Conservation (phyloP, 441 rosid genomes). For the Cnidoscolus chayamansa region DNA sequence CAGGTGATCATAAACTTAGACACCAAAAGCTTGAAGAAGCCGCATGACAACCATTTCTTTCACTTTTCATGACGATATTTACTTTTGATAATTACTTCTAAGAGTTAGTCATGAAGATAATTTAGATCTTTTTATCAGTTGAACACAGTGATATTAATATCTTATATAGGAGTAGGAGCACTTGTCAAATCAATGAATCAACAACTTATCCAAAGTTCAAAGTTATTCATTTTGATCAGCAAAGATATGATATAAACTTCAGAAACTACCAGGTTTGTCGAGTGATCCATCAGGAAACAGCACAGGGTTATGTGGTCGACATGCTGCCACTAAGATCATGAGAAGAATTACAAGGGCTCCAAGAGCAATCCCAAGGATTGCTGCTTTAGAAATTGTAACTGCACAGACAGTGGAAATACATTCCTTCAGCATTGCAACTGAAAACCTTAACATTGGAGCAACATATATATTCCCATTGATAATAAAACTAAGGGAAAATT, state of each 20-base stretch:
- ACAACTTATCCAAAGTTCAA: background rate
- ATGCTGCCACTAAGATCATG: slow-evolving; percentile 76
- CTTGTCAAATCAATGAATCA: background rate
- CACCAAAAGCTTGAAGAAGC: background rate
- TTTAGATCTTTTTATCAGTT: background rate
- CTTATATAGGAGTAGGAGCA: background rate
- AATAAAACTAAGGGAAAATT: background rate
- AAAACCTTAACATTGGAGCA: background rate
- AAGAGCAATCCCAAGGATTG: slow-evolving; percentile 83
- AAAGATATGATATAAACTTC: background rate
- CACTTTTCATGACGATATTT: background rate
- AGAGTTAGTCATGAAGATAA: background rate
- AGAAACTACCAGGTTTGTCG: slow-evolving; percentile 73
- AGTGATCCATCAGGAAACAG: slow-evolving; percentile 68
- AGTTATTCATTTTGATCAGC: background rate
- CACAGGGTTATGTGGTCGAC: slow-evolving; percentile 62
- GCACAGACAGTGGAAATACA: slow-evolving; percentile 24
- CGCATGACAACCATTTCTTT: background rate
- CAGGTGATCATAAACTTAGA: background rate
- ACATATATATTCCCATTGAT: background rate
- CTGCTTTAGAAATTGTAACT: slow-evolving; percentile 90
- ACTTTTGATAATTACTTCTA: background rate
- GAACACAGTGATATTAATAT: background rate
- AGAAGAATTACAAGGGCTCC: slow-evolving; percentile 85
- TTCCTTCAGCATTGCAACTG: background rate